Base-by-base conservation (phyloP, 306 rosid genomes). In the Prunus kanzakura region DNA sequence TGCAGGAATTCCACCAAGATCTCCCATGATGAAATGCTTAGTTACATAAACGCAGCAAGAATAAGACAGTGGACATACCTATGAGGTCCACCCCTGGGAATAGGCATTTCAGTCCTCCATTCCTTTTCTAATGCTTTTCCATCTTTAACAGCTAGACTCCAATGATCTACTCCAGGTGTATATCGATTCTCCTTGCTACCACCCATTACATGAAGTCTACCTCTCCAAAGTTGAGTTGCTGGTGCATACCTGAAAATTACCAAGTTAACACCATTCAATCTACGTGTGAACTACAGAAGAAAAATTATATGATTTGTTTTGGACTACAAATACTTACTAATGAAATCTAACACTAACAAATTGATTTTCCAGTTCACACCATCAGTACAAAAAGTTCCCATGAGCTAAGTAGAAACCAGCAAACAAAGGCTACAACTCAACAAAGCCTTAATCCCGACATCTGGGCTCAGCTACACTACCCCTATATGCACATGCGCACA, bases 61-160 rank as follows among this genome's bases (percentile, higher is more conserved):
- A 60, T 73, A 58, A 58, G 57, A 73, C 32, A 51, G 45, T 71
- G 51, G 15, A 41, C 84, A 65, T 8, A 94, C 97, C 98, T 87
- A 83, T 91, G 98, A 2, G 98, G 98, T 76, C 98, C 97, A 49
- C 96, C 98, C 19, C 93, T 92, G 22, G 97, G 98, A 83, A 94
- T 84, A 61, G 96, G 97, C 19, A 84, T 71, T 84, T 94, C 97
- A 2, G 73, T 69, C 75, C 79, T 83, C 98, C 98, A 94, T 69
- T 87, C 72, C 61, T 84, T 76, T 79, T 94, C 97, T 84, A 85
- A 84, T 76, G 81, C 81, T 82, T 85, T 77, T 29, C 94, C 98
- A 69, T 90, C 96, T 81, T 91, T 88, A 23, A 91, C 96, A 55
- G 94, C 93, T 65, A 94, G 80, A 86, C 98, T 94, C 98, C 98